These are phyloP conservation scores for Volvox carteri DNA, from an alignment of 163 green algal genomes.

Conservation along the genomic window DNA sequence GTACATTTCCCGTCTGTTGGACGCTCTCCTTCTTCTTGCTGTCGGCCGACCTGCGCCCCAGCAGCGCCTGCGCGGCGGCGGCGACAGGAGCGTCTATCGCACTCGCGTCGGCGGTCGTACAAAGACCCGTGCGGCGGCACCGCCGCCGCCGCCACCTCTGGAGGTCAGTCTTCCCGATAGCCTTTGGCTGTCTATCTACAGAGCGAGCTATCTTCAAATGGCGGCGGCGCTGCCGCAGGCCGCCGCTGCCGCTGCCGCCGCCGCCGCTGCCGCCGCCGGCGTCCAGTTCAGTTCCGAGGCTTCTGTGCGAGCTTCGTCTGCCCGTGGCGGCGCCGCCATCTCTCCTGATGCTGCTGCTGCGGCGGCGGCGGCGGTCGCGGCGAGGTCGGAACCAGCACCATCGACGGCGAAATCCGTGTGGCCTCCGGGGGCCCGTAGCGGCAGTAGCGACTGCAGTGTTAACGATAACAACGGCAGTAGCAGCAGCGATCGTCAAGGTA, in stretches of 20 bases:
- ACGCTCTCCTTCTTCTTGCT: constrained; percentile 19
- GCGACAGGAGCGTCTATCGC: not conserved
- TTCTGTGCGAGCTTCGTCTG: too few species aligned
- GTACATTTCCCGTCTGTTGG: not conserved
- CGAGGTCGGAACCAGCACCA: not conserved
- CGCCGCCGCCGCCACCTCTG: not conserved
- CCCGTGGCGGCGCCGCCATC: too few species aligned
- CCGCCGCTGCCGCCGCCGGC: not conserved
- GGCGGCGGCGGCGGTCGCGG: too few species aligned
- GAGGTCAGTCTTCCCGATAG: not conserved
- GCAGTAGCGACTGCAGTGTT: not conserved
- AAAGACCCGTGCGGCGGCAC: not conserved
- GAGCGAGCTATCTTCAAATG: constrained; percentile 2
- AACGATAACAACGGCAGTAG: too few species aligned
- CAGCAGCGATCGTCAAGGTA: too few species aligned
- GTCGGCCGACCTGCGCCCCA: not conserved
- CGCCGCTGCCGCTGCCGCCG: not conserved
- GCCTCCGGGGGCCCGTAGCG: not conserved
- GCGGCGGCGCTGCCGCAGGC: not conserved
- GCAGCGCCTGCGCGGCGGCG: not conserved
- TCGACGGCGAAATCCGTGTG: not conserved
- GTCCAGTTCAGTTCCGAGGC: too few species aligned
- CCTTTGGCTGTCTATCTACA: constrained; percentile 30
- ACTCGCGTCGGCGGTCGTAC: not conserved
- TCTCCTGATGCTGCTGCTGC: too few species aligned